Evolutionary conservation across 768 basidiomycete genomes (phyloP).

Genomic region (Pulveroboletus sp.): DNA sequence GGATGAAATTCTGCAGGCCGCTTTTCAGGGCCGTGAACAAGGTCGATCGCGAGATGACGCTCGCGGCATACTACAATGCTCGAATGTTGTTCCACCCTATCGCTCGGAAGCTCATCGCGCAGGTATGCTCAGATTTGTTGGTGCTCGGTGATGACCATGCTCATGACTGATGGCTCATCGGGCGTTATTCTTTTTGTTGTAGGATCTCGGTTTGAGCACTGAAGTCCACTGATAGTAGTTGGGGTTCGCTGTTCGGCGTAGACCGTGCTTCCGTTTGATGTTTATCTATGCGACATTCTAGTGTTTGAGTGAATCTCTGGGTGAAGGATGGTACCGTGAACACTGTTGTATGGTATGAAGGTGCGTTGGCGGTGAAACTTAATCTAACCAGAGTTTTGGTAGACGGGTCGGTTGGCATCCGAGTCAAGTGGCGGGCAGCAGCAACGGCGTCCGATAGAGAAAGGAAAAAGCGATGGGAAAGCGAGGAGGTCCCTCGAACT

Average conservation of each 20-base stretch:
- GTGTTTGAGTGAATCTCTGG: neutral
- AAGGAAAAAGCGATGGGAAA: slow-evolving; percentile 26
- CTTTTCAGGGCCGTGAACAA: slow-evolving; percentile 37
- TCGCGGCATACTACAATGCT: slow-evolving; percentile 31
- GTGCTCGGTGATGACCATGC: neutral
- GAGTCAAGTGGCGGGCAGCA: slow-evolving; percentile 23
- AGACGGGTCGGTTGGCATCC: slow-evolving; percentile 24
- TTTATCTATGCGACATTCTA: too few species aligned
- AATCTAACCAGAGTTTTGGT: slow-evolving; percentile 16
- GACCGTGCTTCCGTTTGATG: too few species aligned
- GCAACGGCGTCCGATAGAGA: slow-evolving; percentile 16
- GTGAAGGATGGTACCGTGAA: too few species aligned
- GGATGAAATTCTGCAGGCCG: slow-evolving; percentile 56
- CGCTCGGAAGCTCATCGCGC: slow-evolving; percentile 45
- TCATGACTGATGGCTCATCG: neutral
- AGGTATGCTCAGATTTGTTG: slow-evolving; percentile 29
- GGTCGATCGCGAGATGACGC: slow-evolving; percentile 34
- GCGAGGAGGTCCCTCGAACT: slow-evolving; percentile 22
- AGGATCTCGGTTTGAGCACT: slow-evolving; percentile 24
- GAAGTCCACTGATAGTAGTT: neutral
- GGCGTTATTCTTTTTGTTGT: neutral
- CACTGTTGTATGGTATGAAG: slow-evolving; percentile 10
- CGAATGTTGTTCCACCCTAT: slow-evolving; percentile 46
- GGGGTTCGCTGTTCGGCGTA: too few species aligned
- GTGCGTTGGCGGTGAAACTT: neutral